Evolutionary conservation across 2,329 filamentous ascomycete genomes (phyloP).

Genomic region (Diaporthe vaccinii): DNA sequence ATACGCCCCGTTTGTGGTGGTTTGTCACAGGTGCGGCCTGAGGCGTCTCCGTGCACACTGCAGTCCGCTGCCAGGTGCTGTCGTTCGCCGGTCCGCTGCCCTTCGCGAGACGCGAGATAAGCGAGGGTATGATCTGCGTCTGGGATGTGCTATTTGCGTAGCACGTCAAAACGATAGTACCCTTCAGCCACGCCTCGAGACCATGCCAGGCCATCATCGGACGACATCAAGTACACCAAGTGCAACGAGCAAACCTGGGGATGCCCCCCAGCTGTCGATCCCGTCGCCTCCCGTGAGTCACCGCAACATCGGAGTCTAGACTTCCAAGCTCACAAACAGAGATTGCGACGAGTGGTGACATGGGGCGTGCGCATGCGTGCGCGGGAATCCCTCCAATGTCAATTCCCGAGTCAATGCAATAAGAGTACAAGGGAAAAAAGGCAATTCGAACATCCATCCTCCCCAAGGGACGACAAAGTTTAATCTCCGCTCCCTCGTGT

Average conservation of each 20-base stretch:
- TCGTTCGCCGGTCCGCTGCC: not conserved
- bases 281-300: not conserved
- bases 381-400: not conserved
- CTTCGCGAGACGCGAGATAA: slow-evolving; percentile 1
- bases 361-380: slow-evolving; percentile 10
- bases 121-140: slow-evolving; percentile 29
- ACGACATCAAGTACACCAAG: not conserved
- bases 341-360: not conserved
- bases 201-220: not conserved
- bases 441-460: slow-evolving; percentile 8
- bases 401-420: slow-evolving; percentile 16
- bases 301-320: not conserved
- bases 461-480: not conserved
- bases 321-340: not conserved
- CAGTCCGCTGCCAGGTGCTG: slow-evolving; percentile 1
- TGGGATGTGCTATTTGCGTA: slow-evolving; percentile 23
- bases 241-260: not conserved
- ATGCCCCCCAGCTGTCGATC: slow-evolving; percentile 10
- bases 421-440: not conserved
- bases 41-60: slow-evolving; percentile 12
- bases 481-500: slow-evolving; percentile 26
- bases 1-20: not conserved
- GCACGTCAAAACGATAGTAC: slow-evolving; percentile 6
- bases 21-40: slow-evolving; percentile 12
- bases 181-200: slow-evolving; percentile 4